Base-by-base conservation (phyloP, 2,329 filamentous ascomycete genomes). In the Paecilomyces niveus region DNA sequence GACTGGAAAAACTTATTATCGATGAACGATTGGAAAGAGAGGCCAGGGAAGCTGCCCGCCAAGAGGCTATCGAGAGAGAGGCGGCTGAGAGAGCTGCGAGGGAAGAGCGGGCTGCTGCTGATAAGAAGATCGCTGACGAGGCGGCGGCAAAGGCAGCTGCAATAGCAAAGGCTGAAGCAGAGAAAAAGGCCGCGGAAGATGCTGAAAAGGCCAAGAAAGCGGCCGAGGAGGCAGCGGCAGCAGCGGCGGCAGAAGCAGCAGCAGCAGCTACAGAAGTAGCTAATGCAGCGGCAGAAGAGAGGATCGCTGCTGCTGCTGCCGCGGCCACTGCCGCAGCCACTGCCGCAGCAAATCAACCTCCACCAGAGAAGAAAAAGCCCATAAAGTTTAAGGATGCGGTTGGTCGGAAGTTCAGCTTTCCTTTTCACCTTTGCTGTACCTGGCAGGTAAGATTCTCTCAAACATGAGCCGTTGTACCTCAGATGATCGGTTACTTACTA, bases 311-410 rank as follows among this genome's bases (percentile, higher is more conserved):
- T 21, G 39, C 39, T 21, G 39, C 39, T 9, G 68, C 67, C 26
- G 68, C 70, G 8, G 62, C 66, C 11, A 65, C 67, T 35, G 68
- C 71, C 11, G 68, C 68, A n/a, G 62, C 66, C 11, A 65, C 67
- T 35, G 68, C 71, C 11, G 68, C 68, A n/a, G 69, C 63, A 29
- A 68, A 67, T 29, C 64, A 63, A 18, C 69, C 73, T n/a, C 77
- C 80, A 1, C 80, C 83, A n/a, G 78, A 81, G 58, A 80, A 81
- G 64, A 89, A 90, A 72, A 80, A 86, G 51, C 90, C 89, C 2
- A 90, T 96, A 72, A 88, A 87, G 65, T 96, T 96, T 78, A 95
- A 95, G 75, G 92, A 97, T 71, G 92, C 92, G 0, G 86, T 97
- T 15, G 90, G 90, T 32, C 84, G 92, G 64, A 96, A 95, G 73